These are phyloP conservation scores for Peribolospora kevripleyi DNA, from an alignment of 768 basidiomycete species.

Conservation along the genomic window DNA sequence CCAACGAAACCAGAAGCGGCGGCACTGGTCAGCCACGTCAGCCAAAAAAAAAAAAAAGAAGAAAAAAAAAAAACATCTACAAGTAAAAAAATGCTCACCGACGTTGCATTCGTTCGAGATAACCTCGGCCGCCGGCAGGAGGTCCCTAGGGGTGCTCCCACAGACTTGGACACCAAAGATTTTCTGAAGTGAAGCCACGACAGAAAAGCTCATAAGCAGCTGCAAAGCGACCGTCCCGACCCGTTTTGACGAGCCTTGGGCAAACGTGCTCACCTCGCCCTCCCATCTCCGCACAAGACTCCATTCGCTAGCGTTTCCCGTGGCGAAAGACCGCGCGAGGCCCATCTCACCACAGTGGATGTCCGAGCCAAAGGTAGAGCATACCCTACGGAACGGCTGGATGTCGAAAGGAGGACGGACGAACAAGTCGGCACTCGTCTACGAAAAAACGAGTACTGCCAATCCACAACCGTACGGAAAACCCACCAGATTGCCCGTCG, in stretches of 20 bases:
- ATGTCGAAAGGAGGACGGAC: background rate
- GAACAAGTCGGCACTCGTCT: background rate
- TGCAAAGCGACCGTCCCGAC: background rate
- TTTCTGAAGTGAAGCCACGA: conserved; percentile 47
- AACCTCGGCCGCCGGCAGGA: conserved; percentile 56
- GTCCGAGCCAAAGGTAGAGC: conserved; percentile 63
- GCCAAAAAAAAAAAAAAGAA: background rate
- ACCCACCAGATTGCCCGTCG: conserved; percentile 74
- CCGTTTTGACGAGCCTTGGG: background rate
- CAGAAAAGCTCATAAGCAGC: background rate
- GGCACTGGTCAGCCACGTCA: background rate
- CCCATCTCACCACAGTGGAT: conserved; percentile 98
- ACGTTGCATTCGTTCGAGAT: conserved; percentile 42
- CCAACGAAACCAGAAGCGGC: background rate
- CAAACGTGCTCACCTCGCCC: background rate
- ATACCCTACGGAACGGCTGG: conserved; percentile 78
- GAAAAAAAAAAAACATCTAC: conserved; percentile 15
- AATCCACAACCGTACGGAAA: background rate
- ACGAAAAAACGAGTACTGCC: background rate
- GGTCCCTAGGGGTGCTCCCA: conserved; percentile 54
- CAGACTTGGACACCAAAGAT: conserved; percentile 83
- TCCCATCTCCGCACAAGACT: conserved; percentile 45
- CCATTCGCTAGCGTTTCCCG: conserved; percentile 83
- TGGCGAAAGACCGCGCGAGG: conserved; percentile 66
- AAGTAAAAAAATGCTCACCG: conserved; percentile 7